Conservation (phyloP, 495 filamentous ascomycete genomes). For the Patellaria atrata region DNA sequence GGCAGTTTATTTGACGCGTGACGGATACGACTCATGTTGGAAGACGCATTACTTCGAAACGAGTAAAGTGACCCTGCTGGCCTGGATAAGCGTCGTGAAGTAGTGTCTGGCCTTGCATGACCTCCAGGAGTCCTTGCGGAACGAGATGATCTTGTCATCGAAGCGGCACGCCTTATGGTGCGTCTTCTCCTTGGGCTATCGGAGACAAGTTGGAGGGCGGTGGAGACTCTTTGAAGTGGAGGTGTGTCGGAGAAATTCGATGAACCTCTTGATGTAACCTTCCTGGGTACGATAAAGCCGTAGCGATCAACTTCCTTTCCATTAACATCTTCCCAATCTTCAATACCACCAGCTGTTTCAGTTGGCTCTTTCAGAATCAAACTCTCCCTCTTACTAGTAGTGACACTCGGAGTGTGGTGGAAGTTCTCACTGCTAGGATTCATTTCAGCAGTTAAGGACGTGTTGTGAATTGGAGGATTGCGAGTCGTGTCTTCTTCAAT, state of each 20-base stretch:
- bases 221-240: constrained; percentile 52
- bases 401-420: constrained; percentile 2
- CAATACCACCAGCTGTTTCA: constrained; percentile 69
- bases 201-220: constrained; percentile 46
- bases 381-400: constrained; percentile 11
- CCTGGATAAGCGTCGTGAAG: constrained; percentile 16
- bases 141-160: constrained; percentile 25
- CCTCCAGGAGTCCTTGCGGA: constrained; percentile 25
- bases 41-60: constrained; percentile 6
- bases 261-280: constrained; percentile 16
- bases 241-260: constrained; percentile 27
- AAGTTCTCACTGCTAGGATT: not conserved
- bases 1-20: constrained; percentile 62
- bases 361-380: constrained; percentile 36
- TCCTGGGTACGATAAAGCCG: constrained; percentile 64
- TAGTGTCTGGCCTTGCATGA: constrained; percentile 35
- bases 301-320: constrained; percentile 83
- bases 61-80: constrained; percentile 19
- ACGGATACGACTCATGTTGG: constrained; percentile 30
- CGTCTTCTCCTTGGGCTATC: constrained; percentile 45
- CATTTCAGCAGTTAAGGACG: constrained; percentile 13
- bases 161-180: constrained; percentile 37
- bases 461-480: constrained; percentile 19
- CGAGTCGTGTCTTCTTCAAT: constrained; percentile 35
- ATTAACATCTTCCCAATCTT: constrained; percentile 90